These are phyloP conservation scores for Cylindrotheca fusiformis DNA, from an alignment of 108 stramenopile genomes.

Conservation along the genomic window DNA sequence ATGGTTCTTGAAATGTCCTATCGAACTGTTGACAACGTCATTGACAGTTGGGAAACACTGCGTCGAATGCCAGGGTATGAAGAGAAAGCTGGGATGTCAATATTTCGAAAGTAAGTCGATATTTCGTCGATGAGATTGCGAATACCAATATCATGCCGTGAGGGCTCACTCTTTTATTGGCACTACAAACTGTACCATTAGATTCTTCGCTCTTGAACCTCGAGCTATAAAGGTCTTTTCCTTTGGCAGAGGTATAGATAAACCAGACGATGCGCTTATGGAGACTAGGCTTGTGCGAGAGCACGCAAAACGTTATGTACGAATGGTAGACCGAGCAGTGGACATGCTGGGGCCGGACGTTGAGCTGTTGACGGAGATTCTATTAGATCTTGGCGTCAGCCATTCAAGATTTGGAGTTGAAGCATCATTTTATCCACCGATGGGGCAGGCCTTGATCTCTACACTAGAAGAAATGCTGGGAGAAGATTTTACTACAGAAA, in stretches of 20 bases:
- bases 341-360: slow-evolving; percentile 43
- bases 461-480: slow-evolving; percentile 34
- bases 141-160: background rate
- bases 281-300: slow-evolving; percentile 9
- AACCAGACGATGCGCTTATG: slow-evolving; percentile 16
- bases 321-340: slow-evolving; percentile 32
- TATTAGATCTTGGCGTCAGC: slow-evolving; percentile 35
- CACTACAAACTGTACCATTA: background rate
- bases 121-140: background rate
- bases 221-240: slow-evolving; percentile 25
- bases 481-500: slow-evolving; percentile 26
- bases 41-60: slow-evolving; percentile 24
- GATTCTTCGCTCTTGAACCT: slow-evolving; percentile 29
- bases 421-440: slow-evolving; percentile 31
- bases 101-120: slow-evolving; percentile 28
- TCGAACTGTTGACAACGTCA: slow-evolving; percentile 3
- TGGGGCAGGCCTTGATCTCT: slow-evolving; percentile 40
- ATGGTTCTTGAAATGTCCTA: slow-evolving; percentile 6
- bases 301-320: slow-evolving; percentile 21
- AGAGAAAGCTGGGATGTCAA: slow-evolving; percentile 5
- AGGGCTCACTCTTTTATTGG: background rate
- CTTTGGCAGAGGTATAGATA: slow-evolving; percentile 6
- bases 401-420: slow-evolving; percentile 43
- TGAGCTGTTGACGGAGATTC: slow-evolving; percentile 36
- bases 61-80: slow-evolving; percentile 18